Conservation (phyloP, 2,329 filamentous ascomycete species). For the Mycogone perniciosa region DNA sequence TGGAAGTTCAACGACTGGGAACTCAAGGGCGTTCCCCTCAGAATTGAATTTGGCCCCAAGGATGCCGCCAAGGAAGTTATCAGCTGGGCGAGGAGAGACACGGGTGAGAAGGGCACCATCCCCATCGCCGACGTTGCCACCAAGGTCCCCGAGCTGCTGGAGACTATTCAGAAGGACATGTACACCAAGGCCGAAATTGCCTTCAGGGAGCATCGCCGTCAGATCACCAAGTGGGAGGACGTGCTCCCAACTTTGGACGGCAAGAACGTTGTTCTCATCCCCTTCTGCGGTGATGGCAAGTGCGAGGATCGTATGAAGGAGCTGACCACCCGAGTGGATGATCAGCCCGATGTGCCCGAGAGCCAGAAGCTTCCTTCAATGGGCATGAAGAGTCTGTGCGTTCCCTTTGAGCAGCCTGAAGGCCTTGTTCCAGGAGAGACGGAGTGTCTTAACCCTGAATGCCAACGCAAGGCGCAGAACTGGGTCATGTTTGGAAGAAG, state of each 20-base stretch:
- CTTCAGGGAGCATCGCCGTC: constrained; percentile 74
- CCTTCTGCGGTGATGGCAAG: constrained; percentile 72
- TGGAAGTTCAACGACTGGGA: constrained; percentile 99
- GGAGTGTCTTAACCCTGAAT: constrained; percentile 88
- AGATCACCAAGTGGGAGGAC: constrained; percentile 81
- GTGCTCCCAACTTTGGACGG: constrained; percentile 84
- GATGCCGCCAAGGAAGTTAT: constrained; percentile 82
- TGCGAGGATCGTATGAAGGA: constrained; percentile 97
- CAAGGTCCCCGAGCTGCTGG: constrained; percentile 73
- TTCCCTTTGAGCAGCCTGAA: constrained; percentile 74
- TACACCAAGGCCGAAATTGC: constrained; percentile 66
- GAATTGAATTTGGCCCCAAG: constrained; percentile 93
- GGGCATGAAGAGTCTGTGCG: constrained; percentile 68
- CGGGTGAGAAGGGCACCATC: constrained; percentile 74
- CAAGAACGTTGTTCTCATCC: constrained; percentile 90
- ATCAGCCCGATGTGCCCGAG: constrained; percentile 47
- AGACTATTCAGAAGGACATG: constrained; percentile 84
- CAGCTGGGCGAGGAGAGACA: constrained; percentile 80
- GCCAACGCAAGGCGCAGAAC: constrained; percentile 65
- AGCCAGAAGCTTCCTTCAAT: constrained; percentile 50
- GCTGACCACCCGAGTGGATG: constrained; percentile 69
- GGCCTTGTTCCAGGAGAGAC: constrained; percentile 74
- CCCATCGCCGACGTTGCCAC: constrained; percentile 66
- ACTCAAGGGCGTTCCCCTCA: constrained; percentile 87
- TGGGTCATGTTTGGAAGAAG: constrained; percentile 91